Evolutionary conservation across 352 stramenopile genomes (phyloP), one percentile per base, ranked within the genome.

Genomic region (Pythium vanterpoolii): DNA sequence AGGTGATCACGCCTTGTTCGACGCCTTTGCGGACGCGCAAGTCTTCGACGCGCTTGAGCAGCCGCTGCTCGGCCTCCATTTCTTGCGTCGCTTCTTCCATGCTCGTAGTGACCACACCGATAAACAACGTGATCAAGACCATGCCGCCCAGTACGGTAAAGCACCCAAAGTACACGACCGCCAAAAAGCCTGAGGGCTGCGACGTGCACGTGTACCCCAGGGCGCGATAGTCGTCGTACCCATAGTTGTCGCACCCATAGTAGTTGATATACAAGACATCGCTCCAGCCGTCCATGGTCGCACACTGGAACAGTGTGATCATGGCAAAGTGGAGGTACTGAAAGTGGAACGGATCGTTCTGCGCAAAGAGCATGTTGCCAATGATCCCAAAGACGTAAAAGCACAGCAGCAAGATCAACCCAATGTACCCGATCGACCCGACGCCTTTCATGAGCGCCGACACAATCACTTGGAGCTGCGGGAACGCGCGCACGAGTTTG

Each of bases 311-410:
- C n/a, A 97, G 83, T 43, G 86, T 87, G 31, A 97, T 72, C 77
- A 97, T 90, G 19, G 89, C 77, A 28, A 83, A 95, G 50, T 96
- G 86, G 31, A 97, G 69, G 36, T 89, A 79, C 53, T 90, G 73
- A 51, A 97, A 96, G 64, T 96, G 83, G 60, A 89, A 95, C 14
- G 89, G 89, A 47, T 97, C 89, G 56, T 96, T 97, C 7, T 63
- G 60, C 0, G 78, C 66, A 54, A 97, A 97, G 6, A 97, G 60
- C 71, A 96, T 91, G 68, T 97, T 96, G 58, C 89, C 90, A 16
- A 96, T 71, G 51, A 97, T 95, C 24, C 86, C 87, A 46, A 96
- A 97, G 1, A 97, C 77, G 73, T 97, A 97, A 57, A 96, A 96
- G 33, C 89, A 87, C 39, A 97, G 66, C 16, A 96, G 47, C 38